Percentiles rank a stretch among this genome's conserved stretches.
Evolutionary conservation across 257 asterid genomes (phyloP).

Genomic region (Nicotiana sylvestris): DNA sequence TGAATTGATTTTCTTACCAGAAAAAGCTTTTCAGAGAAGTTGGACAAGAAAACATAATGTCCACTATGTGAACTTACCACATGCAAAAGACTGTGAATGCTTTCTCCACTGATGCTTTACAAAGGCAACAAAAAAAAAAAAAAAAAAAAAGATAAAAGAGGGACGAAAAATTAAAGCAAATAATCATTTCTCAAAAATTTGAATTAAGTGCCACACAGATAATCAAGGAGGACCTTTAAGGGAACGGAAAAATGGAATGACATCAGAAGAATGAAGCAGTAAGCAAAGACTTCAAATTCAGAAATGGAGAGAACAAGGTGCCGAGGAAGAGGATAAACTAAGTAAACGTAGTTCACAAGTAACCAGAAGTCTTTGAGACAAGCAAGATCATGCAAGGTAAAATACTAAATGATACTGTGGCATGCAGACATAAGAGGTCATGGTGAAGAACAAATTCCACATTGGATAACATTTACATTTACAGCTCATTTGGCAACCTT

Average conservation of each 20-base stretch:
- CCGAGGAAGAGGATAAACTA: not conserved
- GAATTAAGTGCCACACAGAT: not conserved
- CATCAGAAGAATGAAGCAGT: not conserved
- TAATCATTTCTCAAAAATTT: not conserved
- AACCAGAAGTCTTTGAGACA: not conserved
- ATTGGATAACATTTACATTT: not conserved
- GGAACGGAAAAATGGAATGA: not conserved
- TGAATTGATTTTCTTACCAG: not conserved
- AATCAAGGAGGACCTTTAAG: not conserved
- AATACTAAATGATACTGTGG: not conserved
- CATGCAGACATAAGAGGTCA: not conserved
- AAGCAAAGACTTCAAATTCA: not conserved
- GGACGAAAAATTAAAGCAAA: not conserved
- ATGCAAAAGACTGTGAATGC: not conserved
- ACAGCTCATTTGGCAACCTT: not conserved
- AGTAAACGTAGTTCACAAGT: not conserved
- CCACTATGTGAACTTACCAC: not conserved
- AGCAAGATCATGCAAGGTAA: slow-evolving; percentile 2
- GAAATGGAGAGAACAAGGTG: not conserved
- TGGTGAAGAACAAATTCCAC: not conserved
- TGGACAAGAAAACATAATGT: not conserved
- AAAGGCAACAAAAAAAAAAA: not conserved
- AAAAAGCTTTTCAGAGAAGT: not conserved
- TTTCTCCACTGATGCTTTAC: not conserved
- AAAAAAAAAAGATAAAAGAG: not conserved